These are phyloP conservation scores for Penicillium brevicompactum DNA, from an alignment of 2,329 filamentous ascomycete genomes.

Conservation along the genomic window DNA sequence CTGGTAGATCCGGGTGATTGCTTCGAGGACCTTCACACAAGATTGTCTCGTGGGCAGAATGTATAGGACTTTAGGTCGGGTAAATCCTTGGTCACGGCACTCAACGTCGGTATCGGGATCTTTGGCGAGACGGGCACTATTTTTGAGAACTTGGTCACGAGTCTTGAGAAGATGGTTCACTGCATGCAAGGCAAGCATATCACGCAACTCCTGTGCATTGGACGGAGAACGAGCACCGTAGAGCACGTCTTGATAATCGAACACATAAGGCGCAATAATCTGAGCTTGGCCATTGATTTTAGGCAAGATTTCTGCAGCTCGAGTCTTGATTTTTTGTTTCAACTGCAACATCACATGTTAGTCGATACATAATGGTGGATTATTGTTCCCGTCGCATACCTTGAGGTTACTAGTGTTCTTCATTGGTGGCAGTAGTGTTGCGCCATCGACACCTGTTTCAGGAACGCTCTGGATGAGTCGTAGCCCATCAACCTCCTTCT, in stretches of 20 bases:
- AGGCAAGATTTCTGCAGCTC: constrained; percentile 56
- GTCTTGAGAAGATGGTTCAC: constrained; percentile 95
- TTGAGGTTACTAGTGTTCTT: constrained; percentile 39
- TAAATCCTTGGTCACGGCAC: constrained; percentile 91
- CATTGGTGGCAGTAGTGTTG: constrained; percentile 30
- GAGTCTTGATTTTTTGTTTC: constrained; percentile 68
- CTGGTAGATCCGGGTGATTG: constrained; percentile 72
- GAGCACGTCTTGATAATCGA: constrained; percentile 79
- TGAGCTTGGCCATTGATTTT: constrained; percentile 65
- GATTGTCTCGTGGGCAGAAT: constrained; percentile 86
- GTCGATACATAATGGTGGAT: neutral
- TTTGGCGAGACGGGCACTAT: constrained; percentile 76
- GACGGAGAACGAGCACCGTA: constrained; percentile 70
- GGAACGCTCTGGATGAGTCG: constrained; percentile 35
- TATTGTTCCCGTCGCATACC: constrained; percentile 23
- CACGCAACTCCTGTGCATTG: constrained; percentile 70
- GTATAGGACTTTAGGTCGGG: constrained; percentile 88
- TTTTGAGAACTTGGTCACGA: constrained; percentile 86
- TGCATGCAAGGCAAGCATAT: constrained; percentile 76
- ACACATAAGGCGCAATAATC: constrained; percentile 70
- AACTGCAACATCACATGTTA: constrained; percentile 54
- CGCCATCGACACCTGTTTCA: constrained; percentile 27
- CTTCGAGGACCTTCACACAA: constrained; percentile 75
- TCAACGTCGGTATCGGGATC: constrained; percentile 70
- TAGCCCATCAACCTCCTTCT: constrained; percentile 37